Percentiles rank a stretch among this genome's conserved stretches.
These are phyloP conservation scores for Botrytis galanthina DNA, from an alignment of 2,329 filamentous ascomycete species.

Conservation along the genomic window DNA sequence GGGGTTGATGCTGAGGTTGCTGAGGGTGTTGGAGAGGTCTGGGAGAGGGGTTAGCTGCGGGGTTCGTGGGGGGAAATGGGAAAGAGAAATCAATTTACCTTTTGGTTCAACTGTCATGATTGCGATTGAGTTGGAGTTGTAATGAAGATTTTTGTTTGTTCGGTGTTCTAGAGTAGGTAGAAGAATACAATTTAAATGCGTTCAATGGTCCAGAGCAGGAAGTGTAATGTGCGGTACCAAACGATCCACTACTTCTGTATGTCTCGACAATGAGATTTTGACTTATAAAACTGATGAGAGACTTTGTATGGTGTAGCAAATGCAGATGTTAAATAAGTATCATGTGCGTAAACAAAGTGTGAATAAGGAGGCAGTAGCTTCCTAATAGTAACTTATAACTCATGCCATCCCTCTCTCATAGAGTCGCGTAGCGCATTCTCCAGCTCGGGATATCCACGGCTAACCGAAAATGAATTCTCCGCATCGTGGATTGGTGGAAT, in stretches of 20 bases:
- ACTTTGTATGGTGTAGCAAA: background rate
- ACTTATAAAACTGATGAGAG: background rate
- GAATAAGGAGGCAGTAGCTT: background rate
- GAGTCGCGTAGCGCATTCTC: background rate
- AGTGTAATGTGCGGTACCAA: background rate
- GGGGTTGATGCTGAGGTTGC: constrained; percentile 27
- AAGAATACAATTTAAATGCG: background rate
- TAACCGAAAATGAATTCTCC: background rate
- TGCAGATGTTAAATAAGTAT: background rate
- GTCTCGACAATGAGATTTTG: background rate
- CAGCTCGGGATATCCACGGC: background rate
- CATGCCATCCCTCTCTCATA: background rate
- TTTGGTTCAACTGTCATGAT: constrained; percentile 18
- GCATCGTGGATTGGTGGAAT: background rate
- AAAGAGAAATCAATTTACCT: constrained; percentile 2
- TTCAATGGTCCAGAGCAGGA: background rate
- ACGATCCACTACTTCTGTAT: background rate
- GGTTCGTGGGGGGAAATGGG: background rate
- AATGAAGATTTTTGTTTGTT: background rate
- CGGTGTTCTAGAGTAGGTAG: background rate
- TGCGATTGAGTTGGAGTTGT: background rate
- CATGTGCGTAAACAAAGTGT: background rate
- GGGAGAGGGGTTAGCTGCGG: constrained; percentile 25
- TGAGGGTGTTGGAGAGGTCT: constrained; percentile 31
- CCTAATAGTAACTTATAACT: background rate